A percentile compares a stretch with the other conserved stretches of the same genome.
Conservation (phyloP, 768 basidiomycete genomes). For the Phlegmacium glaucopus region DNA sequence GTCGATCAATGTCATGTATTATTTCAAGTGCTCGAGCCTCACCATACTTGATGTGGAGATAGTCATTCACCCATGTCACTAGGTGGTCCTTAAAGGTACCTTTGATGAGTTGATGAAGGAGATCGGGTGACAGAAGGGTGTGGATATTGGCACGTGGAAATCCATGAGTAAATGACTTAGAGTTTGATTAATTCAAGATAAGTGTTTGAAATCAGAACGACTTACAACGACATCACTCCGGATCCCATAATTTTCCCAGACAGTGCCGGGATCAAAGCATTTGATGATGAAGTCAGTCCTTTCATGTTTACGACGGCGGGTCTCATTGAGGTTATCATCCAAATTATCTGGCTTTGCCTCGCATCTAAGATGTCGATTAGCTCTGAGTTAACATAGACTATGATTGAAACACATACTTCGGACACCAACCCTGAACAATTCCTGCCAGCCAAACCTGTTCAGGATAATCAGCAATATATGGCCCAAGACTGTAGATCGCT, state of each 20-base stretch:
- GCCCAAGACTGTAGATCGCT: slow-evolving; percentile 26
- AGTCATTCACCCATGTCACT: too few species aligned
- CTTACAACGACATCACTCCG: slow-evolving; percentile 27
- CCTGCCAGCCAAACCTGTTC: slow-evolving; percentile 25
- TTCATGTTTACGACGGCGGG: slow-evolving; percentile 16
- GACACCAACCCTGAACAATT: slow-evolving; percentile 25
- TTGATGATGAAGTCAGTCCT: slow-evolving; percentile 22
- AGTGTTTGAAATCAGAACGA: too few species aligned
- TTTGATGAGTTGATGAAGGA: slow-evolving; percentile 28
- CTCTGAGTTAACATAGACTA: not conserved
- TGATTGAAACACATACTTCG: slow-evolving; percentile 11
- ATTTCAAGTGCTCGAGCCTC: too few species aligned
- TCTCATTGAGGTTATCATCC: slow-evolving; percentile 9
- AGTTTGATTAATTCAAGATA: slow-evolving; percentile 1
- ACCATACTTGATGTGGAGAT: too few species aligned
- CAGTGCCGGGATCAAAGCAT: slow-evolving; percentile 19
- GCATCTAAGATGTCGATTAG: slow-evolving; percentile 15
- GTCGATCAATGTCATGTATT: too few species aligned
- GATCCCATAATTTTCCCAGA: slow-evolving; percentile 34
- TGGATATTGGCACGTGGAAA: slow-evolving; percentile 36
- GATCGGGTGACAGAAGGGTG: slow-evolving; percentile 28
- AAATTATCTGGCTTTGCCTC: slow-evolving; percentile 17
- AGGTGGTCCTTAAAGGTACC: too few species aligned
- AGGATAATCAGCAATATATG: slow-evolving; percentile 10
- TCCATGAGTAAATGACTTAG: slow-evolving; percentile 27